phyloP scores from a whole-genome alignment of 495 filamentous ascomycete genomes.

The Elasticomyces elasticus region DNA sequence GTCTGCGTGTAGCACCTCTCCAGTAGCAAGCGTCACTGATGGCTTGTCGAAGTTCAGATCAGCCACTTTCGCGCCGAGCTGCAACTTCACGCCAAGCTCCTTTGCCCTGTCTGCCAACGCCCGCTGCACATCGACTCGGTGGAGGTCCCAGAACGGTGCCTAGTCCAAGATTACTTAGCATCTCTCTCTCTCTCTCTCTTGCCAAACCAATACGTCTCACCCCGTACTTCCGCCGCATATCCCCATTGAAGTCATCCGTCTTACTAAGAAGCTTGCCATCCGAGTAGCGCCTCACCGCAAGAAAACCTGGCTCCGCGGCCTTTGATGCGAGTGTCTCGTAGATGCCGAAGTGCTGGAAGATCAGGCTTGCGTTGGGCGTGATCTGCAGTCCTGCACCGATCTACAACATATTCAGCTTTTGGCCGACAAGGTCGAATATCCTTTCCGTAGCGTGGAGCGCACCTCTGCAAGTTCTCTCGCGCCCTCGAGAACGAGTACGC shows the following conservation, averaged over 20 bases:
- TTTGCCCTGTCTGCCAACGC: conserved; percentile 22
- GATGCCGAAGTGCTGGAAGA: conserved; percentile 29
- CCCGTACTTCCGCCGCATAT: conserved; percentile 23
- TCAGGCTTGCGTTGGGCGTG: conserved; percentile 29
- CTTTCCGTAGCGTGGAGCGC: conserved; percentile 21
- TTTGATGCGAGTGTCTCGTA: conserved; percentile 19
- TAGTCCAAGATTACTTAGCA: neutral
- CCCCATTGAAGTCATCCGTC: conserved; percentile 23
- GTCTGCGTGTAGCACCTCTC: conserved; percentile 23
- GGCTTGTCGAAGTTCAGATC: conserved; percentile 21
- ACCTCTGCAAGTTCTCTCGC: conserved; percentile 51
- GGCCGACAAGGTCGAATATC: conserved; percentile 5
- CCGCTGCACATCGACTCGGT: conserved; percentile 30
- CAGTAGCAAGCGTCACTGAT: conserved; percentile 14
- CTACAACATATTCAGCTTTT: neutral
- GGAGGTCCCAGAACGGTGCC: conserved; percentile 27
- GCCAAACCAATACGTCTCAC: neutral
- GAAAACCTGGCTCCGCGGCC: conserved; percentile 19
- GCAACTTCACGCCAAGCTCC: conserved; percentile 24
- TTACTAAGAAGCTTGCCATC: conserved; percentile 25
- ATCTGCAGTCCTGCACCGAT: conserved; percentile 34
- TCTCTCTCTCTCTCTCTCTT: neutral
- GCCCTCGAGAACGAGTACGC: conserved; percentile 52
- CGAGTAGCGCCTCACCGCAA: conserved; percentile 25
- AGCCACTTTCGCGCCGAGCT: conserved; percentile 20